phyloP scores from a whole-genome alignment of 2,329 filamentous ascomycete genomes.

The Nannizziopsis barbatae region DNA sequence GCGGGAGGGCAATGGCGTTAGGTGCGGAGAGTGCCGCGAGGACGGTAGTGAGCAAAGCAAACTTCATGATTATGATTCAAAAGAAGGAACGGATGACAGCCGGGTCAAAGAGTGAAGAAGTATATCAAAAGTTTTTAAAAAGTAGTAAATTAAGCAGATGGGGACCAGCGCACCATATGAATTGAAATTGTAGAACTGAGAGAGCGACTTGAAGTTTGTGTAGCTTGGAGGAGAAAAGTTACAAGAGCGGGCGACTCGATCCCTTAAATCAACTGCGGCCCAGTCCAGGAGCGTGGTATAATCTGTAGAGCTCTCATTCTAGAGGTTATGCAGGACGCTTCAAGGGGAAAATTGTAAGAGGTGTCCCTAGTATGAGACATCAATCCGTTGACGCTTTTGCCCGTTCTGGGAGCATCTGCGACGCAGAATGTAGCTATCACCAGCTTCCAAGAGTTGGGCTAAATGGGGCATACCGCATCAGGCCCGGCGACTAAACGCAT shows the following conservation, averaged over 20 bases:
- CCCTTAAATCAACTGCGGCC: conserved; percentile 10
- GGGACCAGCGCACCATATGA: conserved; percentile 15
- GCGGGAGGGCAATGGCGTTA: conserved; percentile 8
- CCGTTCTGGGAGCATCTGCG: conserved; percentile 11
- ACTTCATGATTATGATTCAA: conserved; percentile 14
- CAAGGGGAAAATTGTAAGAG: conserved; percentile 12
- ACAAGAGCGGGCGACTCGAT: conserved; percentile 9
- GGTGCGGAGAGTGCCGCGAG: conserved; percentile 11
- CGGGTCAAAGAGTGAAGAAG: conserved; percentile 12
- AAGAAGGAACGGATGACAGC: conserved; percentile 11
- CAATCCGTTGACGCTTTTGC: conserved; percentile 1
- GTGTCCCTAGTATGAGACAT: conserved; percentile 13
- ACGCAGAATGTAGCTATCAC: conserved; percentile 15
- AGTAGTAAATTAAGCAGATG: conserved; percentile 12
- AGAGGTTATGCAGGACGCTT: conserved; percentile 8
- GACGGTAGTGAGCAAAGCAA: conserved; percentile 10
- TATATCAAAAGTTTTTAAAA: conserved; percentile 10
- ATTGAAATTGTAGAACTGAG: conserved; percentile 8
- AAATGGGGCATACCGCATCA: neutral
- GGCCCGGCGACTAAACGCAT: neutral
- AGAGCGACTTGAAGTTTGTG: conserved; percentile 11
- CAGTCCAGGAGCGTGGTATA: conserved; percentile 2
- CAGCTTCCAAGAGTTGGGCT: conserved; percentile 4
- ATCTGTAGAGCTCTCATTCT: conserved; percentile 1
- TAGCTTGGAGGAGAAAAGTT: conserved; percentile 3